Percentiles rank a stretch among this genome's conserved stretches.
phyloP scores from a whole-genome alignment of 2,329 filamentous ascomycete genomes.

The Trichoderma koningiopsis region DNA sequence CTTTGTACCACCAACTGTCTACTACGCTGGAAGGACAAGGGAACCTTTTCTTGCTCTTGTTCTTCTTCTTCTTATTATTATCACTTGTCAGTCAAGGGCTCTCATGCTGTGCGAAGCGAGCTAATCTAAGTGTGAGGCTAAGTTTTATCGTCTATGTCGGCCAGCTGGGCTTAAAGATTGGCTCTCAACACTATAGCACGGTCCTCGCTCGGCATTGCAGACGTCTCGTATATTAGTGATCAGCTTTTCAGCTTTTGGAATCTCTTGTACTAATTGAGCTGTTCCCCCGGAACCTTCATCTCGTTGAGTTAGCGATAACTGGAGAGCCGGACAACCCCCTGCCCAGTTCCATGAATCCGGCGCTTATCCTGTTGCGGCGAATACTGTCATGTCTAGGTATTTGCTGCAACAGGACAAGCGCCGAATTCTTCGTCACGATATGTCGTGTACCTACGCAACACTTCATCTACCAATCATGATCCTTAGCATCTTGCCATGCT shows the following conservation, averaged over 20 bases:
- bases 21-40: neutral
- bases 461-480: neutral
- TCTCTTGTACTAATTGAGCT: neutral
- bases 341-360: neutral
- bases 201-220: neutral
- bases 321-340: neutral
- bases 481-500: neutral
- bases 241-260: neutral
- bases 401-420: constrained; percentile 5
- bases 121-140: neutral
- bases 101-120: neutral
- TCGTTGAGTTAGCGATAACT: neutral
- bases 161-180: neutral
- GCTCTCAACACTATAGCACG: neutral
- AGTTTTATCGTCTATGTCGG: neutral
- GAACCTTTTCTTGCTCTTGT: neutral
- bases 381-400: no score
- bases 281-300: neutral
- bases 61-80: neutral
- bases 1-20: neutral
- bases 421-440: neutral
- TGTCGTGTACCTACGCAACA: neutral
- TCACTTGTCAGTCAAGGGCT: neutral
- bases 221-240: neutral
- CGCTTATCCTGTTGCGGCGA: constrained; percentile 8